Conservation (phyloP, 768 basidiomycete genomes). For the Coprinellus aureogranulatus region DNA sequence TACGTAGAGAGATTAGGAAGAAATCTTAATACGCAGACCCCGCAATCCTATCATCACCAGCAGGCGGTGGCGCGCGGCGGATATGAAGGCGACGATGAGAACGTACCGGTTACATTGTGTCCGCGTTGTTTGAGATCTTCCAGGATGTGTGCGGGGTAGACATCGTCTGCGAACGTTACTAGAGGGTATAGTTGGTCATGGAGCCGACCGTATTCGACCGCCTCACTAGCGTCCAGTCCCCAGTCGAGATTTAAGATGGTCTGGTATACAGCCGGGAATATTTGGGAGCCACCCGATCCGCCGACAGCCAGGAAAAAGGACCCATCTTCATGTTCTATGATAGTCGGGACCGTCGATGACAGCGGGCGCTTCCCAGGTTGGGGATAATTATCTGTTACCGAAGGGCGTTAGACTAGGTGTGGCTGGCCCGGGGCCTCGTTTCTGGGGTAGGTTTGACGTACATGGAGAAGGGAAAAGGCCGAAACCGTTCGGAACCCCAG, state of each 20-base stretch:
- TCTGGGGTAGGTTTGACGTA: constrained; percentile 29
- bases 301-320: constrained; percentile 74
- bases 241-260: constrained; percentile 76
- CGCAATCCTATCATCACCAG: background rate
- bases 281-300: constrained; percentile 84
- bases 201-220: constrained; percentile 81
- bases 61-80: background rate
- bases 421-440: background rate
- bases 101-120: constrained; percentile 68
- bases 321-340: constrained; percentile 75
- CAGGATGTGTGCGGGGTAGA: constrained; percentile 56
- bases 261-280: constrained; percentile 79
- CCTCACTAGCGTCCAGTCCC: constrained; percentile 74
- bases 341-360: constrained; percentile 79
- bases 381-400: constrained; percentile 75
- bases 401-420: background rate
- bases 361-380: constrained; percentile 85
- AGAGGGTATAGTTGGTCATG: constrained; percentile 85
- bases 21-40: background rate
- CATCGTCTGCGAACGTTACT: constrained; percentile 56
- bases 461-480: constrained; percentile 82
- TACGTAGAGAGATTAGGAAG: constrained; percentile 20
- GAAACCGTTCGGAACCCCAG: constrained; percentile 80
- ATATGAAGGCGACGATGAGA: background rate
- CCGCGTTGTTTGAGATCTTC: constrained; percentile 56